Percentiles rank a stretch among this genome's conserved stretches.
phyloP scores from a whole-genome alignment of 1,139 yeast species.

The Blastobotrys petasosporus region DNA sequence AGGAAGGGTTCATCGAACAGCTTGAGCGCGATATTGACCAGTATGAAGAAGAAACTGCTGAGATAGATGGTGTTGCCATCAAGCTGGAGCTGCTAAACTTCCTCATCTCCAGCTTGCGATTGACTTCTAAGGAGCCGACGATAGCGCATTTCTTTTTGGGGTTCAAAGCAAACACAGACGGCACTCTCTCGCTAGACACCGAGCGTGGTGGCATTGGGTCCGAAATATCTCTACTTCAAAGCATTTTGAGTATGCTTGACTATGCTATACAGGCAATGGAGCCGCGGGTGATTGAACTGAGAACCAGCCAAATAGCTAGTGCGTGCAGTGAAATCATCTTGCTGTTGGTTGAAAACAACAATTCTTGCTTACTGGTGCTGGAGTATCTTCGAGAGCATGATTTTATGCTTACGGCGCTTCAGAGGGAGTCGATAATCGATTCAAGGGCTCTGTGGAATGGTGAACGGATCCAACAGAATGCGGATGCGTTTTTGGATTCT shows the following conservation, averaged over 20 bases:
- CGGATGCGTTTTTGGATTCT: conserved; percentile 24
- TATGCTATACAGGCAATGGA: conserved; percentile 44
- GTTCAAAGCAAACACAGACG: conserved; percentile 43
- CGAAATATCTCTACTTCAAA: conserved; percentile 48
- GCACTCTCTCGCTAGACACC: conserved; percentile 41
- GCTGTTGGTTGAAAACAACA: conserved; percentile 50
- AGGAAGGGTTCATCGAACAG: conserved; percentile 67
- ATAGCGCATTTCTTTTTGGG: conserved; percentile 77
- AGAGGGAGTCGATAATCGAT: conserved; percentile 50
- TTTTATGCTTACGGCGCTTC: conserved; percentile 49
- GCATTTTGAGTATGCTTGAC: conserved; percentile 47
- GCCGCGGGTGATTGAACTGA: conserved; percentile 41
- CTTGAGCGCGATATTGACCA: conserved; percentile 43
- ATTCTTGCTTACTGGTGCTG: conserved; percentile 50
- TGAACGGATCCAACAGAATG: conserved; percentile 37
- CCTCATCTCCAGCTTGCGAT: conserved; percentile 45
- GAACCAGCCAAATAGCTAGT: conserved; percentile 54
- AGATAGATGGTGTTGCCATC: conserved; percentile 37
- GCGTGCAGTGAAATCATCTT: conserved; percentile 55
- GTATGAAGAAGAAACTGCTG: conserved; percentile 22
- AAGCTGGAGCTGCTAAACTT: conserved; percentile 58
- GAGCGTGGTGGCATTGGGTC: conserved; percentile 46
- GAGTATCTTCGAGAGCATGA: conserved; percentile 46
- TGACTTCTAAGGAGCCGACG: conserved; percentile 42
- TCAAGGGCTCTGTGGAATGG: conserved; percentile 48